A percentile compares a stretch with the other conserved stretches of the same genome.
Evolutionary conservation across 768 basidiomycete genomes (phyloP).

Genomic region (Hygrophoropsis aurantiaca): DNA sequence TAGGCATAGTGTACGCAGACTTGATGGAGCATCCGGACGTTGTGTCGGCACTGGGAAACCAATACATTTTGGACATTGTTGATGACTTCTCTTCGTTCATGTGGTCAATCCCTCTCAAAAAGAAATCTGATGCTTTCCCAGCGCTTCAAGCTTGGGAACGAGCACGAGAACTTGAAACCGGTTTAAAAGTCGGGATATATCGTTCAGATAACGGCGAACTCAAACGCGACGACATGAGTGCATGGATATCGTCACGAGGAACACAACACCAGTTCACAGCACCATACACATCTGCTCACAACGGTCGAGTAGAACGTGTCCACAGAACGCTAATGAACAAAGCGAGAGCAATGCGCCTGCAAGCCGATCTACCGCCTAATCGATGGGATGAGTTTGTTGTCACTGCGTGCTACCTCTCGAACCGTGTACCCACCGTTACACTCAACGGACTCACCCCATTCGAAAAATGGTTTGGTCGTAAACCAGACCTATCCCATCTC

Average conservation of each 20-base stretch:
- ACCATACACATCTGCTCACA: constrained; percentile 11
- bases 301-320: constrained; percentile 8
- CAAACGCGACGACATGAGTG: background rate
- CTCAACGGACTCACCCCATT: constrained; percentile 8
- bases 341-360: constrained; percentile 7
- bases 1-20: constrained; percentile 34
- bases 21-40: constrained; percentile 23
- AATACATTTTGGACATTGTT: constrained; percentile 18
- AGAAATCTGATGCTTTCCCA: constrained; percentile 1
- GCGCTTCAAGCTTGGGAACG: constrained; percentile 5
- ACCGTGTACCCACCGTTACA: constrained; percentile 9
- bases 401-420: constrained; percentile 16
- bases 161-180: background rate
- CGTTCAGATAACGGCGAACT: constrained; percentile 9
- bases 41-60: constrained; percentile 20
- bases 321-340: constrained; percentile 6
- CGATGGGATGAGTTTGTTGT: constrained; percentile 19
- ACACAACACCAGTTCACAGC: constrained; percentile 8
- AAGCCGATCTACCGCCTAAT: constrained; percentile 5
- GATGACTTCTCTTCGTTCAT: constrained; percentile 8
- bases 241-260: constrained; percentile 4
- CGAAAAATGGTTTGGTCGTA: constrained; percentile 12
- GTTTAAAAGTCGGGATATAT: background rate
- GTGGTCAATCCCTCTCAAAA: constrained; percentile 6
- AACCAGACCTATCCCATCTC: constrained; percentile 18